phyloP scores from a whole-genome alignment of 192 early-diverging fungal genomes.

The Chytriomyces sp. region DNA sequence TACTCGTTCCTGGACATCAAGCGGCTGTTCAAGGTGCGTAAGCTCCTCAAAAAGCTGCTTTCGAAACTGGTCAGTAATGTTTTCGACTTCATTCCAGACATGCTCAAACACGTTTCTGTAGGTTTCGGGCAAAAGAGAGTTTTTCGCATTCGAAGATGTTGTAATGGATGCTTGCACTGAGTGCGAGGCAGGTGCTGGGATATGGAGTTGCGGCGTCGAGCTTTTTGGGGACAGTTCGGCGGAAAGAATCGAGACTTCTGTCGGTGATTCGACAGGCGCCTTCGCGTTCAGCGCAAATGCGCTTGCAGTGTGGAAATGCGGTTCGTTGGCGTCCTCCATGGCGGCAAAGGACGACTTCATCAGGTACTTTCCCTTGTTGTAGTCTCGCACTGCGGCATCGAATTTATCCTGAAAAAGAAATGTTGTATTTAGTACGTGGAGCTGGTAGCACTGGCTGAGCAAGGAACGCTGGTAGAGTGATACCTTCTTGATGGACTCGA shows the following conservation, averaged over 20 bases:
- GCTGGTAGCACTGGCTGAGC: too few species aligned
- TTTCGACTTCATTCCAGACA: slow-evolving; percentile 91
- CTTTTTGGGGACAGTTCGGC: not conserved
- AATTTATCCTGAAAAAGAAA: slow-evolving; percentile 66
- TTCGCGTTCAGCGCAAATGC: slow-evolving; percentile 3
- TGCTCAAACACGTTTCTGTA: slow-evolving; percentile 86
- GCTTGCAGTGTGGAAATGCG: not conserved
- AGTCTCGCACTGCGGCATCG: slow-evolving; percentile 90
- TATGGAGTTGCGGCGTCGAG: not conserved
- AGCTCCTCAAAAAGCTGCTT: slow-evolving; percentile 78
- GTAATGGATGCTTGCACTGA: not conserved
- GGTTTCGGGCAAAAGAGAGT: slow-evolving; percentile 47
- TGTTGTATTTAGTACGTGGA: too few species aligned
- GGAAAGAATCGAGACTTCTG: not conserved
- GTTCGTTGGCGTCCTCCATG: slow-evolving; percentile 7
- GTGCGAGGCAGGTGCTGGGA: too few species aligned
- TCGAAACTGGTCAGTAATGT: slow-evolving; percentile 74
- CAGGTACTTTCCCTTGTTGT: slow-evolving; percentile 91
- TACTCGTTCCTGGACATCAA: slow-evolving; percentile 88
- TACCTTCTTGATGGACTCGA: slow-evolving; percentile 83
- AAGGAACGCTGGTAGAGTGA: slow-evolving; percentile 5
- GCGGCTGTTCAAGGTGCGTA: slow-evolving; percentile 72
- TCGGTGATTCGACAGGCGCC: not conserved
- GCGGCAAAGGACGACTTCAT: slow-evolving; percentile 62
- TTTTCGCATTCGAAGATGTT: slow-evolving; percentile 18